Evolutionary conservation across 2,329 filamentous ascomycete genomes (phyloP).

Genomic region (Penicillium sp.): DNA sequence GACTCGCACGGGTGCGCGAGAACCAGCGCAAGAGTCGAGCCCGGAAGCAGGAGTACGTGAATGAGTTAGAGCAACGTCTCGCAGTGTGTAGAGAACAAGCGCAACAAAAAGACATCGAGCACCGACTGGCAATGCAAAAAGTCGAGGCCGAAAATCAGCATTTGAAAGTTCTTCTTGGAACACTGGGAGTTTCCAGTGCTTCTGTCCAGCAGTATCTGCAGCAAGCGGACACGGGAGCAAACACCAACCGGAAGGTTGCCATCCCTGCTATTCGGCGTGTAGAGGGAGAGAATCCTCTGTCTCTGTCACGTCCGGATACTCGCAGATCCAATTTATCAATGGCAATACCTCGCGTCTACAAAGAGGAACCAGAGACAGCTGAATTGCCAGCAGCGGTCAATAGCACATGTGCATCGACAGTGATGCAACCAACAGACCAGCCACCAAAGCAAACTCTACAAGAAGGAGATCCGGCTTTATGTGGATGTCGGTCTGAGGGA

Average conservation of each 20-base stretch:
- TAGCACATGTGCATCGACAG: neutral
- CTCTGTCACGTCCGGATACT: neutral
- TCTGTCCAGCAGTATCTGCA: slow-evolving; percentile 30
- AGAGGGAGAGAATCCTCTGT: neutral
- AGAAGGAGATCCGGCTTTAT: slow-evolving; percentile 15
- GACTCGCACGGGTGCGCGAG: slow-evolving; percentile 42
- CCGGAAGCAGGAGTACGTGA: slow-evolving; percentile 35
- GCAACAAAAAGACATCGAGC: slow-evolving; percentile 33
- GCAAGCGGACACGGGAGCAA: slow-evolving; percentile 17
- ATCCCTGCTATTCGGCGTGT: slow-evolving; percentile 32
- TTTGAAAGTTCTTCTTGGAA: slow-evolving; percentile 26
- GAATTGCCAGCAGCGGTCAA: neutral
- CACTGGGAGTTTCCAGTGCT: slow-evolving; percentile 24
- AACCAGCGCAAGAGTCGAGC: slow-evolving; percentile 41
- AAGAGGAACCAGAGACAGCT: neutral
- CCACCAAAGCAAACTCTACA: neutral
- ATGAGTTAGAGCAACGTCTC: slow-evolving; percentile 37
- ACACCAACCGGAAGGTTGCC: slow-evolving; percentile 31
- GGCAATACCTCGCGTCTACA: neutral
- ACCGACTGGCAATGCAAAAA: slow-evolving; percentile 34
- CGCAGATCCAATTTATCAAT: neutral
- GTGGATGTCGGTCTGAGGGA: slow-evolving; percentile 24
- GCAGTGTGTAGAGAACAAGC: slow-evolving; percentile 27
- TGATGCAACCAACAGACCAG: neutral
- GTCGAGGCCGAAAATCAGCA: slow-evolving; percentile 36